Base-by-base conservation (phyloP, 345 rosid genomes). In the Eucalyptus sp. region DNA sequence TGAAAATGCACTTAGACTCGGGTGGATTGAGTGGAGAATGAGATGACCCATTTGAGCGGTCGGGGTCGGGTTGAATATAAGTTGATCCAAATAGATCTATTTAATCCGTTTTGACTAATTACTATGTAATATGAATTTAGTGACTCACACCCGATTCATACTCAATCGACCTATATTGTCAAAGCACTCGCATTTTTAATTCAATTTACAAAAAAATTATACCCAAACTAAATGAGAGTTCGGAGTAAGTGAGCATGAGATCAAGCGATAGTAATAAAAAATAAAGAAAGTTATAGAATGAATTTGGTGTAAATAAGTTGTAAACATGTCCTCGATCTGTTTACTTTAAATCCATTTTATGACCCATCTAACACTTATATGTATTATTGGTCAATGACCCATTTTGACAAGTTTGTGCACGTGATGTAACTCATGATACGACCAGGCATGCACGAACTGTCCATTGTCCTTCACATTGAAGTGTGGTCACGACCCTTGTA, bases 221-320 rank as follows among this genome's bases (percentile, higher is more conserved):
- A 24, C 1, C 22, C 1, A 56, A 56, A 56, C 6, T 22, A 56
- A 24, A 56, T 56, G 29, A 56, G 6, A 56, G 12, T 24, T 0
- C 0, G 5, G 12, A 52, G 0, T 24, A 24, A 24, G 62, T 1
- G 1, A 56, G 3, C 6, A 24, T 0, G 1, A 56, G 5, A 56
- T 56, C 29, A 56, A 24, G 29, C 0, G 29, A 56, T 22, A 24
- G 3, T 0, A 24, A 56, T 56, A 2, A 24, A 22, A 24, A 10
- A 56, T 56, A 2, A 56, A 22, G 0, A 24, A 0, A 0, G 62
- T 22, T 22, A 56, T 24, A 4, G 1, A 56, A 24, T 56, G 29
- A 24, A 22, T 56, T 24, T 22, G 62, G 6, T 56, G 27, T 56
- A 56, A 22, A 24, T 56, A 56, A 56, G 29, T 24, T 56, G 29